Base-by-base conservation (phyloP, 2,329 filamentous ascomycete species). In the Trichoderma koningiopsis region DNA sequence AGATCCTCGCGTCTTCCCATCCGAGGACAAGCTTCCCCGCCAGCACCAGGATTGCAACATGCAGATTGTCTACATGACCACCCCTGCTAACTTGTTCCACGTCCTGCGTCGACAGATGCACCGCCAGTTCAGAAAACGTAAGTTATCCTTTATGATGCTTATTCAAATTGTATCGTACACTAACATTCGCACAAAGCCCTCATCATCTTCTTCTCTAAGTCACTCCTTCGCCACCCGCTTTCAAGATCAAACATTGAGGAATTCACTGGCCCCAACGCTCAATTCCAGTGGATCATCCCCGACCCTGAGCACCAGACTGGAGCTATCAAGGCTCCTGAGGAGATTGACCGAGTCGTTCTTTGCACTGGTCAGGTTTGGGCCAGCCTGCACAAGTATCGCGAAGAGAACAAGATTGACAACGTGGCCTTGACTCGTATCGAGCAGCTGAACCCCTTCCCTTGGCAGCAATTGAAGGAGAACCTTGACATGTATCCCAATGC, bases 21-120 rank as follows among this genome's bases (percentile, higher is more conserved):
- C 89, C 1, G 85, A 88, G 37, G 94, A 97, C 74, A 97, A 96
- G 86, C 89, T 98, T 71, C 91, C 96, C 68, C 93, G 96, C 75
- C 96, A 98, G 83, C 96, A 99, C 85, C 96, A 99, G 84, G 96
- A 99, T 84, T 97, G 94, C 87, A 99, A 99, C 85, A 97, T 99
- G 90, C 96, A 99, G 84, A 92, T 99, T 79, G 94, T 91, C 68
- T 97, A 96, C 86, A 94, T 96, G 89, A 99, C 96, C n/a, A 92
- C 91, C 58, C 96, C 96, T 33, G 88, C 95, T 73, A 99, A 99
- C 83, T 82, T 96, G 79, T 99, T 99, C 91, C 96, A 99, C 83
- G 90, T 96, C 74, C 88, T 99, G 72, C 92, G 96, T 80, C 90
- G 96, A 82, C 96, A 99, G 85, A 97, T 99, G 90, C 94, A 98